Percentiles rank a stretch among this genome's conserved stretches.
Conservation (phyloP, 2,329 filamentous ascomycete species). For the Colletotrichum kahawae region DNA sequence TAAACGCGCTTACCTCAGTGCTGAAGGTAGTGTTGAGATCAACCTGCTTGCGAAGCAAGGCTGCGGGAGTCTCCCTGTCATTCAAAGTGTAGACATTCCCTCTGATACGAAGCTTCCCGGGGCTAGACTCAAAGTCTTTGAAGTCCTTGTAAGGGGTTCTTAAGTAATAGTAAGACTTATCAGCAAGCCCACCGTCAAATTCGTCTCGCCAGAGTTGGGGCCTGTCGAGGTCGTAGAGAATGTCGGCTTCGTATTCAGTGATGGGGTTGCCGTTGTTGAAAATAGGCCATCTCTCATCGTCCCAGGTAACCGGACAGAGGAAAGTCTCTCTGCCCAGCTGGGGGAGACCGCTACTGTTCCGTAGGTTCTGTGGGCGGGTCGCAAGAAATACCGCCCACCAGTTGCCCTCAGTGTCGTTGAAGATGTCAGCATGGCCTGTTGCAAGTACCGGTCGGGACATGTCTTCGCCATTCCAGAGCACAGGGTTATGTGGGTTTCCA, state of each 20-base stretch:
- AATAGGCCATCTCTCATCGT: slow-evolving; percentile 17
- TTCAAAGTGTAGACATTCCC: slow-evolving; percentile 20
- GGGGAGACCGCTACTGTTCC: slow-evolving; percentile 4
- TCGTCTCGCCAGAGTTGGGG: slow-evolving; percentile 19
- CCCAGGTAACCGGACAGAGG: slow-evolving; percentile 19
- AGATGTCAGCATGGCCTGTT: slow-evolving; percentile 22
- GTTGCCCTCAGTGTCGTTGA: slow-evolving; percentile 6
- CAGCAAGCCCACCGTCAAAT: slow-evolving; percentile 14
- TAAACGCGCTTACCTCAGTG: slow-evolving; percentile 15
- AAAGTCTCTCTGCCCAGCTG: slow-evolving; percentile 23
- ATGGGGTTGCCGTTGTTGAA: slow-evolving; percentile 18
- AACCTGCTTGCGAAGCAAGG: slow-evolving; percentile 19
- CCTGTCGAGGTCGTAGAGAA: slow-evolving; percentile 19
- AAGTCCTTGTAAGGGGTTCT: slow-evolving; percentile 22
- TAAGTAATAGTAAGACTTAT: slow-evolving; percentile 20
- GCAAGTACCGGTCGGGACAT: slow-evolving; percentile 19
- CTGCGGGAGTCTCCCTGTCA: slow-evolving; percentile 19
- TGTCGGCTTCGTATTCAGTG: slow-evolving; percentile 3
- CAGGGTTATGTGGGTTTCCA: slow-evolving; percentile 17
- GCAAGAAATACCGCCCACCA: slow-evolving; percentile 24
- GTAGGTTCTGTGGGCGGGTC: slow-evolving; percentile 15
- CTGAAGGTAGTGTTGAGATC: slow-evolving; percentile 22
- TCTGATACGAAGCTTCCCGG: slow-evolving; percentile 12
- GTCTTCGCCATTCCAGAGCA: slow-evolving; percentile 20
- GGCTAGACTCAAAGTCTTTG: slow-evolving; percentile 13